A percentile compares a stretch with the other conserved stretches of the same genome.
phyloP scores from a whole-genome alignment of 306 rosid genomes.

The Crataegus laevigata region DNA sequence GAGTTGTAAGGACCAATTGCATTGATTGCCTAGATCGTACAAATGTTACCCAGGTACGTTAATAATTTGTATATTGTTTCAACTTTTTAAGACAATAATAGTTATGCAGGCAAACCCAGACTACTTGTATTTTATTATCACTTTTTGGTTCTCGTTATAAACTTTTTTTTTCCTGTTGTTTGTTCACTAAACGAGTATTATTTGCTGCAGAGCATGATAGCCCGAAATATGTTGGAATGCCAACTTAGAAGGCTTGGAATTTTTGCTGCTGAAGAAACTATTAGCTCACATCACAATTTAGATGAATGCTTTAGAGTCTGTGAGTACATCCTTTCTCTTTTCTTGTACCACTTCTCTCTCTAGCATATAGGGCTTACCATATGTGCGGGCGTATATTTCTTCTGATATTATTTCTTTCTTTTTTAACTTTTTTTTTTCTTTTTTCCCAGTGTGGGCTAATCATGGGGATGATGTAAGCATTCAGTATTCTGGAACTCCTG shows the following conservation, averaged over 20 bases:
- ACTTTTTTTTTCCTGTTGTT: background rate
- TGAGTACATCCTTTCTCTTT: slow-evolving; percentile 33
- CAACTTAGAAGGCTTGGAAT: slow-evolving; percentile 94
- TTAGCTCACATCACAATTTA: slow-evolving; percentile 80
- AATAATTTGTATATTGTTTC: background rate
- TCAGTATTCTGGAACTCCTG: slow-evolving; percentile 95
- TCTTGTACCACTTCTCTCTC: background rate
- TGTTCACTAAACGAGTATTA: slow-evolving; percentile 3
- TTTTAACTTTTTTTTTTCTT: slow-evolving; percentile 19
- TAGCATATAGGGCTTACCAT: background rate
- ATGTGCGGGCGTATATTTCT: background rate
- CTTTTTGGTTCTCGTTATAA: background rate
- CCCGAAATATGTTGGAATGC: slow-evolving; percentile 71
- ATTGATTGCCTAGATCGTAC: slow-evolving; percentile 97
- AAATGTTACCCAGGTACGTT: slow-evolving; percentile 91
- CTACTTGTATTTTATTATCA: background rate
- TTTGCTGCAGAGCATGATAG: slow-evolving; percentile 89
- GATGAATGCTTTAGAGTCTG: slow-evolving; percentile 76
- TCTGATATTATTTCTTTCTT: background rate
- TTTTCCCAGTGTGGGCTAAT: slow-evolving; percentile 88
- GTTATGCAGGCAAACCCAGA: background rate
- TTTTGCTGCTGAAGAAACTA: slow-evolving; percentile 93
- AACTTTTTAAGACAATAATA: background rate
- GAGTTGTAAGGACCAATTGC: slow-evolving; percentile 90
- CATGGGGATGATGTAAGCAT: slow-evolving; percentile 93